These are phyloP conservation scores for Penicillium dipodomyicola DNA, from an alignment of 495 filamentous ascomycete species.

Conservation along the genomic window DNA sequence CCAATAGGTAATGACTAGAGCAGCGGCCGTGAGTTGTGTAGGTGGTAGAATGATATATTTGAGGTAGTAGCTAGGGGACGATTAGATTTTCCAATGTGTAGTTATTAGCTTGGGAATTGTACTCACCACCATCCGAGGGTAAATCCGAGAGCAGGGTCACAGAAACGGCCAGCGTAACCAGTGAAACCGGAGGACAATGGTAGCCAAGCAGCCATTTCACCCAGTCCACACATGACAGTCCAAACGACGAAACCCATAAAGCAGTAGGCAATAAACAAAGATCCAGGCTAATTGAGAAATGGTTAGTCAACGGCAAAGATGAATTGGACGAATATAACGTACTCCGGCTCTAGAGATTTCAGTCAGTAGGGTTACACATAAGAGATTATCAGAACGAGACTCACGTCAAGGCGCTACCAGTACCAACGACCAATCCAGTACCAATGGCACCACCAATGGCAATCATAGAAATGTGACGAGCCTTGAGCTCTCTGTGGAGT, in stretches of 20 bases:
- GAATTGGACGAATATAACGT: background rate
- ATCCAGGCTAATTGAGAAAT: conserved; percentile 61
- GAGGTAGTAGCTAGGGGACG: conserved; percentile 49
- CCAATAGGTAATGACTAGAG: conserved; percentile 78
- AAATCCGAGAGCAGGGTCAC: conserved; percentile 64
- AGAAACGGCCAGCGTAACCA: conserved; percentile 60
- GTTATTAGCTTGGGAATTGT: background rate
- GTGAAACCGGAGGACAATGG: conserved; percentile 60
- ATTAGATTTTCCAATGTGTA: background rate
- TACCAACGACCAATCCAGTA: conserved; percentile 66
- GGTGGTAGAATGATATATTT: conserved; percentile 73
- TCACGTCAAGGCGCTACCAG: conserved; percentile 36
- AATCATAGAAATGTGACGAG: conserved; percentile 84
- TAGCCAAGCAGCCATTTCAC: conserved; percentile 68
- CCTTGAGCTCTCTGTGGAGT: conserved; percentile 67
- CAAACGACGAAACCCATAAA: conserved; percentile 61
- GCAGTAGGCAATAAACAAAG: conserved; percentile 67
- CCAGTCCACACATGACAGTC: conserved; percentile 62
- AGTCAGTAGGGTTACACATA: background rate
- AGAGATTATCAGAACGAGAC: background rate
- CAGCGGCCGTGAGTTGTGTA: conserved; percentile 76
- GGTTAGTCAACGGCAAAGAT: conserved; percentile 16
- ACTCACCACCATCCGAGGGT: conserved; percentile 58
- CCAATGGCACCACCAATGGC: conserved; percentile 87
- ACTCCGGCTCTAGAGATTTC: background rate